Evolutionary conservation across 345 rosid genomes (phyloP), one percentile per base, ranked within the genome.

Genomic region (Gossypium turneri): DNA sequence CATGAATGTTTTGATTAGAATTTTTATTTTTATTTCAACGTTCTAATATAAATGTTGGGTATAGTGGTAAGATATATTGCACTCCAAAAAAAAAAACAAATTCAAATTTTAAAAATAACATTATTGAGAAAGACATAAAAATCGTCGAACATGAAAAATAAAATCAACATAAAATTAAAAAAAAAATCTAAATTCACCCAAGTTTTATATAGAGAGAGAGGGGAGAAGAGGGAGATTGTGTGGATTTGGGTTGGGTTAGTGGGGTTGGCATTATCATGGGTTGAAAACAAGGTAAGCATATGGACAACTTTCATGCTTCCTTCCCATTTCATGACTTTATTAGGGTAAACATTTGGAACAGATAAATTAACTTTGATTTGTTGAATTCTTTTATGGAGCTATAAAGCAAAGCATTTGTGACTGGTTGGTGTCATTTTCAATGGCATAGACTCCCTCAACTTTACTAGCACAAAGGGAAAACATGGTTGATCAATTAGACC

Each of bases 61-160:
- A 0, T 0, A 34, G 0, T 34, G 7, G 0, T 34, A 34, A 34
- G 41, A 5, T 34, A 0, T 0, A 34, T 34, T 34, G 0, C 1
- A 34, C 41, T 34, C 7, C 0, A 27, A 34, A 34, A 34, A 34
- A 5, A 34, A 5, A 34, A 1, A 5, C 0, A 34, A 34, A 34
- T 34, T 34, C 1, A 34, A 34, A 34, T 34, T 34, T 34, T 34
- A 0, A 0, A 34, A 34, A 34, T 5, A 0, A 34, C 0, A 34
- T 5, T 34, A 5, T 34, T 34, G 0, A 34, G 7, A 4, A 34
- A 34, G 7, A 5, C 1, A 4, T 34, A 34, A 4, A 34, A 34
- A 34, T 34, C 1, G 24, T 34, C 7, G 0, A 5, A 34, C 41
- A 34, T 34, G 1, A 34, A 34, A 5, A 34, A 34, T 34, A 34